Evolutionary conservation across 192 early-diverging fungal species (phyloP), one percentile per base, ranked within the genome.

Genomic region (Backusella luteola): DNA sequence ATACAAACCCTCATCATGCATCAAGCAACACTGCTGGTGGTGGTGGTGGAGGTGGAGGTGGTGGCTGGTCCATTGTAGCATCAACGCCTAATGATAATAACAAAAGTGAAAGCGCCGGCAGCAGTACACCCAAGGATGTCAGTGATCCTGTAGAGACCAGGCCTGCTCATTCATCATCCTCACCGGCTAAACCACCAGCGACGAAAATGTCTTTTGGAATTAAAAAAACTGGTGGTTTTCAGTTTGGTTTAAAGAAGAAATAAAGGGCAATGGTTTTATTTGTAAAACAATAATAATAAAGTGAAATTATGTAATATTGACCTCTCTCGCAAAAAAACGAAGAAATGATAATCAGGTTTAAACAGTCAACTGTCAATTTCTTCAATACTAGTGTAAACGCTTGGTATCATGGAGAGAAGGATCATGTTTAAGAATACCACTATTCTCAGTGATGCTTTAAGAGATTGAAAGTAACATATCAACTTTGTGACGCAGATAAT

Each of bases 161-260:
- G 1, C 12, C 23, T 63, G 3, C 21, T 29, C 26, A 63, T 4
- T 11, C 12, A 14, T 29, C 56, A 11, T 26, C 23, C 26, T 14
- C 21, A 6, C 8, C 56, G 6, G 41, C 38, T 11, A 77, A 77
- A 44, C 66, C 71, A 23, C 38, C 46, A 23, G 3, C 77, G 29
- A 38, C 34, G 21, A 79, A 79, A 63, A 39, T 79, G 53, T 59
- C 77, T 26, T 79, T 79, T 70, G 77, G 77, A 34, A 42, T 79
- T 29, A 73, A 79, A 46, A 73, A 73, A 34, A 66, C 52, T 4
- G 36, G 67, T 21, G 67, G 36, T 34, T 56, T 79, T 19, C 73
- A 79, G 35, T 79, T 79, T 56, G 77, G 77, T 0, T 73, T 79
- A 21, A 78, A 79, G 23, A 79, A 79, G 23, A 41, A 78, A 36